Evolutionary conservation across 345 rosid species (phyloP).

Genomic region (Firmiana major): DNA sequence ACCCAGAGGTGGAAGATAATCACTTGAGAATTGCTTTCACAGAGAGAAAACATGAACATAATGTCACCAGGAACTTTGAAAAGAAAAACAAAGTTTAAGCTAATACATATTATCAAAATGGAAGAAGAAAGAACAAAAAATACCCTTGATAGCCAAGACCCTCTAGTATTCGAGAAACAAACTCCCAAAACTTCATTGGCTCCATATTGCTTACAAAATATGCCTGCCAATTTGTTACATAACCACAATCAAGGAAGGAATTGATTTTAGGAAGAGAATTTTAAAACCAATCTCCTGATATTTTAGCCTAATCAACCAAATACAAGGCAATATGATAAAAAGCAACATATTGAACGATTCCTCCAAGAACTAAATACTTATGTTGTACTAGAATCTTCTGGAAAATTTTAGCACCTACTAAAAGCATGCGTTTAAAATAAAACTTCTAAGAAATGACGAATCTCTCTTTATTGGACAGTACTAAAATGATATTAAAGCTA

Average conservation of each 20-base stretch:
- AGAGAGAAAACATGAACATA: background rate
- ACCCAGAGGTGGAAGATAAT: background rate
- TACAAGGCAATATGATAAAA: background rate
- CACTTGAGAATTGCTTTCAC: background rate
- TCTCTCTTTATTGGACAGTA: background rate
- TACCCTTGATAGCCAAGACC: constrained; percentile 96
- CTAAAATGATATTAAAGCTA: background rate
- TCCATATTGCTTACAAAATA: constrained; percentile 93
- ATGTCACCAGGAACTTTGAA: background rate
- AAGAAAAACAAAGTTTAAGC: background rate
- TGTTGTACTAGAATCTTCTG: background rate
- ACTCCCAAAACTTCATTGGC: constrained; percentile 91
- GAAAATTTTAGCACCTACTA: background rate
- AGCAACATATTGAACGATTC: background rate
- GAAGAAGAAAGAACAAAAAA: background rate
- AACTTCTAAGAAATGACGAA: background rate
- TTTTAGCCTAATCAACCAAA: background rate
- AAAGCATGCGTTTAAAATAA: background rate
- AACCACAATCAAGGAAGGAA: background rate
- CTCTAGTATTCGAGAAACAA: constrained; percentile 59
- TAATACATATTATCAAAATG: background rate
- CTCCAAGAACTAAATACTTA: background rate
- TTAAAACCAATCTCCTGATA: constrained; percentile 6
- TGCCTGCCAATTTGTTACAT: constrained; percentile 48
- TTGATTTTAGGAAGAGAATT: constrained; percentile 7